These are phyloP conservation scores for Raffaelea ambrosiae DNA, from an alignment of 2,329 filamentous ascomycete species.

Conservation along the genomic window DNA sequence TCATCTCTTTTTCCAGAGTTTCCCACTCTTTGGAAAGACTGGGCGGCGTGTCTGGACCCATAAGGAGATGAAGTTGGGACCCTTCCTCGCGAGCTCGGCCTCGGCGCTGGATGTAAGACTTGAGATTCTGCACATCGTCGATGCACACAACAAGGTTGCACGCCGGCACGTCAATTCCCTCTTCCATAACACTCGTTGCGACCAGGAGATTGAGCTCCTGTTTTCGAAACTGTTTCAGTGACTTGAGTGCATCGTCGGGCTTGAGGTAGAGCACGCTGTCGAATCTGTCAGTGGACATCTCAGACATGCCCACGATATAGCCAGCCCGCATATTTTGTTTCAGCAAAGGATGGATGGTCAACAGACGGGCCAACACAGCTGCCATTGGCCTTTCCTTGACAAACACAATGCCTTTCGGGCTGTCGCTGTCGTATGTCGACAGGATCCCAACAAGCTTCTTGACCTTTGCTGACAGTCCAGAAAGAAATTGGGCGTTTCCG, in stretches of 20 bases:
- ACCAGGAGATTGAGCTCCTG: conserved; percentile 50
- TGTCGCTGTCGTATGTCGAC: conserved; percentile 27
- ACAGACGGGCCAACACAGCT: conserved; percentile 47
- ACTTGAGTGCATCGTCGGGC: conserved; percentile 23
- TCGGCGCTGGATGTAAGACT: conserved; percentile 50
- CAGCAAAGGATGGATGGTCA: conserved; percentile 42
- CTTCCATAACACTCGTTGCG: conserved; percentile 56
- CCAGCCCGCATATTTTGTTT: conserved; percentile 39
- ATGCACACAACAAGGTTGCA: conserved; percentile 56
- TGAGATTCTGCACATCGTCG: conserved; percentile 42
- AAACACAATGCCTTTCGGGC: conserved; percentile 56
- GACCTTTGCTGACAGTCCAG: conserved; percentile 44
- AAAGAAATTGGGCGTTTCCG: neutral
- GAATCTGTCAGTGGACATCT: neutral
- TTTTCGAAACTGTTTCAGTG: conserved; percentile 41
- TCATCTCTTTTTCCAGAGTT: conserved; percentile 64
- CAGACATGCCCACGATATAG: conserved; percentile 40
- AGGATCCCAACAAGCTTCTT: conserved; percentile 43
- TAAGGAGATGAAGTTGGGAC: conserved; percentile 42
- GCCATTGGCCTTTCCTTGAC: conserved; percentile 55
- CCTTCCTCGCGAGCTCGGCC: conserved; percentile 42
- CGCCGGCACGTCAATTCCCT: conserved; percentile 59
- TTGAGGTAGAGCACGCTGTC: conserved; percentile 20
- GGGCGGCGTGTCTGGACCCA: conserved; percentile 11
- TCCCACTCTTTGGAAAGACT: conserved; percentile 45